phyloP scores from a whole-genome alignment of 139 green algal genomes.

The Mychonastes homosphaera region DNA sequence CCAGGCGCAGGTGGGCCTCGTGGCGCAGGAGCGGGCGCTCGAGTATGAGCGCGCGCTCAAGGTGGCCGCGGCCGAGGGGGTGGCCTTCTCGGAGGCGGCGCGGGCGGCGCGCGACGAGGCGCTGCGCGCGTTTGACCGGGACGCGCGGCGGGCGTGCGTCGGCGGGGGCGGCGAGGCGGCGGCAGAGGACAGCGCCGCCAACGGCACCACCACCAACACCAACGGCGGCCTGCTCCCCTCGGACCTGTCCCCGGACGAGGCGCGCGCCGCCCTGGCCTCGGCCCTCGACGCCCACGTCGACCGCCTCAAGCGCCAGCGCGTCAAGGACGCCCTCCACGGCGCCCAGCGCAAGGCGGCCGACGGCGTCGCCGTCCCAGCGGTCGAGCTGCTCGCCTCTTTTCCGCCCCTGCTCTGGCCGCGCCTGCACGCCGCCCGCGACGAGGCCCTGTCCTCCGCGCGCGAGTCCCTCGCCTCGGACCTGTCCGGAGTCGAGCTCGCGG shows the following conservation, averaged over 20 bases:
- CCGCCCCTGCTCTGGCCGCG: slow-evolving; percentile 52
- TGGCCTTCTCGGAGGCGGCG: too few species aligned
- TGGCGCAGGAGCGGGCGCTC: slow-evolving; percentile 25
- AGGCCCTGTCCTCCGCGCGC: slow-evolving; percentile 2
- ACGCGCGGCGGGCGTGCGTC: too few species aligned
- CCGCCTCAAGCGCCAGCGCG: slow-evolving; percentile 9
- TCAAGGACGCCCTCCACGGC: slow-evolving; percentile 6
- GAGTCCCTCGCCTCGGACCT: slow-evolving; percentile 14
- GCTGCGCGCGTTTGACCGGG: too few species aligned
- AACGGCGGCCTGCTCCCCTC: too few species aligned
- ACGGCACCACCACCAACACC: too few species aligned
- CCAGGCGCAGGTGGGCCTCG: slow-evolving; percentile 40
- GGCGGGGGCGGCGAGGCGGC: too few species aligned
- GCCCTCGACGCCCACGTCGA: not conserved
- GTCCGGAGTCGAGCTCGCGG: slow-evolving; percentile 36
- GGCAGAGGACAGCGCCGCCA: too few species aligned
- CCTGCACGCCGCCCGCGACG: slow-evolving; percentile 30
- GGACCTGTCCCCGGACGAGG: slow-evolving; percentile 3
- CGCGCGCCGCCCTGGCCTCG: not conserved
- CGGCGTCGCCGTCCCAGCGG: slow-evolving; percentile 6
- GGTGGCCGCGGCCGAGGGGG: slow-evolving; percentile 15
- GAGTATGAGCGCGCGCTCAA: slow-evolving; percentile 27
- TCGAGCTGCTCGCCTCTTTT: slow-evolving; percentile 16
- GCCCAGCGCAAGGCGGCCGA: slow-evolving; percentile 2
- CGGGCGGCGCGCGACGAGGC: too few species aligned